A percentile compares a stretch with the other conserved stretches of the same genome.
phyloP scores from a whole-genome alignment of 306 rosid species.

The Mimosa bimucronata region DNA sequence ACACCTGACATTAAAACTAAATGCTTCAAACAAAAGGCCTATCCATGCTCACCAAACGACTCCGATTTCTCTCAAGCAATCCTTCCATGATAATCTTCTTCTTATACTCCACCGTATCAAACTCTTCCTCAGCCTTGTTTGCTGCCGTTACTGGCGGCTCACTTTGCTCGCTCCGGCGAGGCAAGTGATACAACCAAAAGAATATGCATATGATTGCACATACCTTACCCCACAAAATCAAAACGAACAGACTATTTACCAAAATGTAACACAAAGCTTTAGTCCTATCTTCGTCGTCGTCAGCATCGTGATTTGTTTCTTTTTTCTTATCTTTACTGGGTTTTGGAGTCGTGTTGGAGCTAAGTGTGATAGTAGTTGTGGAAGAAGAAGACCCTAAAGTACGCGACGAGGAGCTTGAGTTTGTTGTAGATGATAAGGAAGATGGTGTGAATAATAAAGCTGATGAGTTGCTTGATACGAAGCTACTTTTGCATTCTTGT shows the following conservation, averaged over 20 bases:
- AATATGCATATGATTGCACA: constrained; percentile 37
- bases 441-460: constrained; percentile 7
- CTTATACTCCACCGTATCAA: constrained; percentile 15
- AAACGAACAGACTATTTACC: constrained; percentile 17
- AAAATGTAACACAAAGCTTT: neutral
- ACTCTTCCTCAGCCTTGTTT: neutral
- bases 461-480: constrained; percentile 12
- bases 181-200: constrained; percentile 34
- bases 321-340: neutral
- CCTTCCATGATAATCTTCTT: constrained; percentile 35
- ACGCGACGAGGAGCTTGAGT: neutral
- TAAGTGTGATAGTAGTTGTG: neutral
- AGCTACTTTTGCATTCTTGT: neutral
- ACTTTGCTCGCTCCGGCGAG: neutral
- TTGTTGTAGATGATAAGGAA: constrained; percentile 6
- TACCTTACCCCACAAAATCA: constrained; percentile 42
- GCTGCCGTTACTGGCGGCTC: neutral
- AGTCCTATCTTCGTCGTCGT: neutral
- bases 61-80: neutral
- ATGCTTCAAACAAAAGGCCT: neutral
- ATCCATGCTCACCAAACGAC: neutral
- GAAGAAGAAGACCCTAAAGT: neutral
- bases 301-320: neutral
- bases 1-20: neutral
- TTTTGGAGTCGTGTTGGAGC: neutral